Evolutionary conservation across 2,329 filamentous ascomycete species (phyloP), one percentile per base, ranked within the genome.

Genomic region (Botrytis tulipae): DNA sequence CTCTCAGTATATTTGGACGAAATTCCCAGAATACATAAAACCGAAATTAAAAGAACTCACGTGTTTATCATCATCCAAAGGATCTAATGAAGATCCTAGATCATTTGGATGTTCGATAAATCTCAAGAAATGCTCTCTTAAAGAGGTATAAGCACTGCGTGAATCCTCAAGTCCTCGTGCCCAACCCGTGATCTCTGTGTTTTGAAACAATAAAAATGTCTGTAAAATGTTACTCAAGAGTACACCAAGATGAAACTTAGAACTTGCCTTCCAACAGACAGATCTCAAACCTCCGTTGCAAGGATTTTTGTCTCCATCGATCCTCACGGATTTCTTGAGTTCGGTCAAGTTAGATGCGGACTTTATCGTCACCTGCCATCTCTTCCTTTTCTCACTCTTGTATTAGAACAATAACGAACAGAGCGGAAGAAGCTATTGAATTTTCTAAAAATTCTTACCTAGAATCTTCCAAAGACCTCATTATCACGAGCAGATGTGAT

Each of bases 31-130:
- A 40, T 51, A 44, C 7, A 20, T 46, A 10, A 44, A 44, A 32
- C 29, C 35, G 16, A 37, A 40, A 62, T 22, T 32, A 37, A 25
- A 68, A 62, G 66, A 14, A 78, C 82, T 80, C 82, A 89, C 87
- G 78, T 87, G 84, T 40, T 86, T 84, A 81, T 97, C 94, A 79
- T 98, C 95, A 75, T 93, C 92, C 77, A 99, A 85, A 35, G 96
- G 96, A 82, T 99, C 96, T 42, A 91, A 84, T 8, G 89, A 87
- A 35, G 92, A 89, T 73, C 91, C 88, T 74, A 97, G 85, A 78
- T 94, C 90, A 81, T 97, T 92, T 0, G 94, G 94, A 76, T 97
- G 91, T 75, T 94, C 90, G 80, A 97, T 93, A 76, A 91, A 94
- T 80, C 90, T 91, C 70, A 98, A 84, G 78, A 96, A 92, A 80